These are phyloP conservation scores for Ceratocystis huliohia DNA, from an alignment of 2,329 filamentous ascomycete genomes.

Conservation along the genomic window DNA sequence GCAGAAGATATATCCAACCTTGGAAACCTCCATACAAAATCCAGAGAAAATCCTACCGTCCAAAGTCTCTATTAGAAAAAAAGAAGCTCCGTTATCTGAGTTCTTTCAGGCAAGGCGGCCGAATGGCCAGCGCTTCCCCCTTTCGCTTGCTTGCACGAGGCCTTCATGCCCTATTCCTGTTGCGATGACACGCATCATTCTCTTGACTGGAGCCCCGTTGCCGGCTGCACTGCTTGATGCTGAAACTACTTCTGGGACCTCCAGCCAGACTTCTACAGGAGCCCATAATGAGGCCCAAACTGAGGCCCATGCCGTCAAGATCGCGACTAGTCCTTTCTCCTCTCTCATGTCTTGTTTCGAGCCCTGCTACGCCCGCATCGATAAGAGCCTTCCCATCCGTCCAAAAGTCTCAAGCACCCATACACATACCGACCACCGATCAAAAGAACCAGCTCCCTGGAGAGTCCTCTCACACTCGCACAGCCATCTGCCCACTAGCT, in stretches of 20 bases:
- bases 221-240: neutral
- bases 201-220: conserved; percentile 1
- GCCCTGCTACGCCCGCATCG: conserved; percentile 11
- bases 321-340: neutral
- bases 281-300: neutral
- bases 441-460: conserved; percentile 8
- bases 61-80: too few species aligned
- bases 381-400: neutral
- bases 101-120: neutral
- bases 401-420: neutral
- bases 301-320: neutral
- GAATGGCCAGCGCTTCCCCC: neutral
- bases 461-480: conserved; percentile 13
- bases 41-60: too few species aligned
- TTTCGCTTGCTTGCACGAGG: neutral
- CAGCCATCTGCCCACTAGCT: conserved; percentile 7
- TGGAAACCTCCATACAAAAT: too few species aligned
- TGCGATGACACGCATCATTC: conserved; percentile 2
- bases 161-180: neutral
- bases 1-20: too few species aligned
- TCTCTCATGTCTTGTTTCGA: neutral
- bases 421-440: neutral
- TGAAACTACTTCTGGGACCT: neutral
- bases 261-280: neutral
- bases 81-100: too few species aligned